Base-by-base conservation (phyloP, 2,329 filamentous ascomycete genomes). In the Hymenoscyphus occultus region DNA sequence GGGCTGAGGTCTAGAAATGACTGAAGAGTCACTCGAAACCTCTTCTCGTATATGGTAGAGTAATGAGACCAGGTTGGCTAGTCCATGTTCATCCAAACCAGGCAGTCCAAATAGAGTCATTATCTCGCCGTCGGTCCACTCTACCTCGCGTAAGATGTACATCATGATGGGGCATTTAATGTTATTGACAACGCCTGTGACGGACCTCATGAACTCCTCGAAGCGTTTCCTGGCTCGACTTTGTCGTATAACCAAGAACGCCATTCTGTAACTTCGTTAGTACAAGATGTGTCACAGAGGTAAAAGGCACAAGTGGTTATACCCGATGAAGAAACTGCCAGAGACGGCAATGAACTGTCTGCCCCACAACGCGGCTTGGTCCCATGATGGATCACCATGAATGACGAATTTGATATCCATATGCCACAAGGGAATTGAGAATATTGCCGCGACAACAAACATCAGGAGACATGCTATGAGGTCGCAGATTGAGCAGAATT, bases 111-210 rank as follows among this genome's bases (percentile, higher is more conserved):
- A 22, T 13, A 62, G 16, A 10, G 39, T 32, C 10, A 62, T 16
- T 16, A 62, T 42, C 39, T 56, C 35, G 16, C 56, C 60, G 19
- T 62, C 60, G 0, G 60, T 62, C 51, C 48, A 62, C 10, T 22
- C 1, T 10, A n/a, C n/a, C 2, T 40, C 9, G 2, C n/a, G 60
- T 16, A 62, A 39, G 35, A 57, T 45, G 14, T 45, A 40, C 54
- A 56, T 16, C 22, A 32, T 35, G 32, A 5, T 2, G 10, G 48
- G 32, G 16, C 35, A 13, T 6, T 62, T 57, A 16, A 56, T 32
- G 14, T 4, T 22, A 10, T 56, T n/a, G 28, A 32, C 45, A n/a
- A 51, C 12, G 60, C 14, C n/a, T 16, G 16, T 31, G n/a, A 35
- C 31, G 13, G 3, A 6, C 32, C 13, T 39, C 56, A 39, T 51